phyloP scores from a whole-genome alignment of 805 yeast genomes.

The Priceomyces castillae region DNA sequence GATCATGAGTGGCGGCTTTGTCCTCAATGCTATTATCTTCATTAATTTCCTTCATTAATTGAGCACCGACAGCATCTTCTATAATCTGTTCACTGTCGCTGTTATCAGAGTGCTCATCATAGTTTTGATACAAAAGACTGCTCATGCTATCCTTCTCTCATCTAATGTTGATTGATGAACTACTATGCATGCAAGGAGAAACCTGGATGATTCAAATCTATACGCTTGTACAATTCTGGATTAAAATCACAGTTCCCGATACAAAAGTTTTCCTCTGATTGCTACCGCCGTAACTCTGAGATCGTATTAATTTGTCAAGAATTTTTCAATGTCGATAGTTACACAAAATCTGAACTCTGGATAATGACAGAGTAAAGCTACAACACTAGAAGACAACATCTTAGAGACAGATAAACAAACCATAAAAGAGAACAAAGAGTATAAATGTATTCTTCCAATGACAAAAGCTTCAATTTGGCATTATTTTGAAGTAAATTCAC shows the following conservation, averaged over 20 bases:
- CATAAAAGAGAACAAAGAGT: too few relatives aligned
- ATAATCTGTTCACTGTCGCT: constrained; percentile 2
- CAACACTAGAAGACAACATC: too few relatives aligned
- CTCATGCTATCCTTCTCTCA: constrained; percentile 16
- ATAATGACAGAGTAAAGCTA: too few relatives aligned
- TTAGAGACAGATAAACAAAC: too few relatives aligned
- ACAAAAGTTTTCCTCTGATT: neutral
- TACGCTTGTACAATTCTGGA: too few relatives aligned
- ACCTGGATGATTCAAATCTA: too few relatives aligned
- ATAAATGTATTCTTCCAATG: too few relatives aligned
- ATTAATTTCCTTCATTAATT: constrained; percentile 2
- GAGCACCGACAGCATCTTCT: constrained; percentile 2
- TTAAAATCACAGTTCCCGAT: too few relatives aligned
- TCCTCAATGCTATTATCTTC: neutral
- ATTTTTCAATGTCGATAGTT: neutral
- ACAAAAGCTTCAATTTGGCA: too few relatives aligned
- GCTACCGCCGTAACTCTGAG: neutral
- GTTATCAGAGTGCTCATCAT: constrained; percentile 8
- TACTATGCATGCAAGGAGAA: neutral
- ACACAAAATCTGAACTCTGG: constrained; percentile 1
- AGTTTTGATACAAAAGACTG: constrained; percentile 21
- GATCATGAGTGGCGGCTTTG: neutral
- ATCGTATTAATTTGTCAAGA: neutral
- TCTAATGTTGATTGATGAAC: neutral
- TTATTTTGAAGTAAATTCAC: too few relatives aligned